Percentiles rank a stretch among this genome's conserved stretches.
phyloP scores from a whole-genome alignment of 768 basidiomycete species.

The Scleroderma citrinum region DNA sequence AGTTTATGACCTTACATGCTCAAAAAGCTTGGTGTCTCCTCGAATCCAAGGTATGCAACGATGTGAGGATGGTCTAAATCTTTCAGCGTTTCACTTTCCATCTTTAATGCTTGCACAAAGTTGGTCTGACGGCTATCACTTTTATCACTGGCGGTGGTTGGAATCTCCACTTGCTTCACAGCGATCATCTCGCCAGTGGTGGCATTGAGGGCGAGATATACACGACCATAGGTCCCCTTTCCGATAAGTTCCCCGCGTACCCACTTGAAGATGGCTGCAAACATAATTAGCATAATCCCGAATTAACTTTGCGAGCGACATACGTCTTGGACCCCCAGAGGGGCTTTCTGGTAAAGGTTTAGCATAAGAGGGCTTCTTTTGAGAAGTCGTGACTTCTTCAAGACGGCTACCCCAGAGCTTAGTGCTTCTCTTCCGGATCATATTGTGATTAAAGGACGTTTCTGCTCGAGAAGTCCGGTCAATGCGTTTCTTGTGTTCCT shows the following conservation, averaged over 20 bases:
- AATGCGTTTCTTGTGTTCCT: constrained; percentile 75
- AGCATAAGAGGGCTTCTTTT: constrained; percentile 43
- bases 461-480: constrained; percentile 65
- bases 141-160: constrained; percentile 86
- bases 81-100: constrained; percentile 94
- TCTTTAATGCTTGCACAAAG: constrained; percentile 86
- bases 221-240: constrained; percentile 93
- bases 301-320: constrained; percentile 27
- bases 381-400: constrained; percentile 85
- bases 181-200: constrained; percentile 99
- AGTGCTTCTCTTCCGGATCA: constrained; percentile 78
- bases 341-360: constrained; percentile 52
- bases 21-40: constrained; percentile 79
- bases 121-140: constrained; percentile 78
- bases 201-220: constrained; percentile 93
- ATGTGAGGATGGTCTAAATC: constrained; percentile 97
- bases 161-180: constrained; percentile 97
- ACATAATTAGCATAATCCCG: constrained; percentile 12
- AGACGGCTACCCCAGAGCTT: constrained; percentile 93
- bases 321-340: constrained; percentile 62
- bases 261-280: constrained; percentile 90
- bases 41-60: constrained; percentile 94
- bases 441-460: constrained; percentile 39
- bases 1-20: constrained; percentile 69
- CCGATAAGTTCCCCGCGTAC: constrained; percentile 97